Base-by-base conservation (phyloP, 805 yeast genomes). In the Barnettozyma wickerhamii region DNA sequence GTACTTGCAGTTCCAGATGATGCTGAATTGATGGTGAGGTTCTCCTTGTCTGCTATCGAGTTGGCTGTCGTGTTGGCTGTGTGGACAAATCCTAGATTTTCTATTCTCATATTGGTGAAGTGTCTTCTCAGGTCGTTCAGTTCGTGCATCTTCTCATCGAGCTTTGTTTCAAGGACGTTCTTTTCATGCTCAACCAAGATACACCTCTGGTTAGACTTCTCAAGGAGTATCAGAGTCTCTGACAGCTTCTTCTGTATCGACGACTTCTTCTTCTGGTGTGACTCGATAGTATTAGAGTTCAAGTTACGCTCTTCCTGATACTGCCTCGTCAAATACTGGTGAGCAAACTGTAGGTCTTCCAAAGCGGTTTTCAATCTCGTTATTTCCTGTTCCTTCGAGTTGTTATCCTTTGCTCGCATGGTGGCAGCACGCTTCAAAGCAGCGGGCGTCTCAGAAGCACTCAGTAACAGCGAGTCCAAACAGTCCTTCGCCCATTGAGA, bases 311-410 rank as follows among this genome's bases (percentile, higher is more conserved):
- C 84, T 45, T 78, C 75, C 48, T 81, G 84, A 51, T 73, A 84
- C 50, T 81, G 85, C 53, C 78, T 77, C 3, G 82, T 71, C 40
- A 84, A 63, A 53, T 81, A 84, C 45, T 72, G 78, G 58, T 83
- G 88, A 3, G 88, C 83, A 55, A 84, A 75, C 48, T 82, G 79
- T 38, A 84, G 65, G 56, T 84, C 93, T 41, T 69, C 73, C 37
- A 84, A 63, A 0, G 89, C 88, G 0, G 83, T 75, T 47, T 69
- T 71, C 51, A 75, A 63, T 17, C 49, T 58, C 12, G 45, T 38
- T 18, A 50, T 29, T 7, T 52, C 52, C 10, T 47, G 45, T n/a
- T 45, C 50, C 28, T 19, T 42, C 24, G 31, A 30, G 31, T 14
- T 46, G 38, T 1, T 36, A 32, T 3, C 23, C 26, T 36, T 17